Conservation (phyloP, 257 asterid species). For the Asclepias syriaca region DNA sequence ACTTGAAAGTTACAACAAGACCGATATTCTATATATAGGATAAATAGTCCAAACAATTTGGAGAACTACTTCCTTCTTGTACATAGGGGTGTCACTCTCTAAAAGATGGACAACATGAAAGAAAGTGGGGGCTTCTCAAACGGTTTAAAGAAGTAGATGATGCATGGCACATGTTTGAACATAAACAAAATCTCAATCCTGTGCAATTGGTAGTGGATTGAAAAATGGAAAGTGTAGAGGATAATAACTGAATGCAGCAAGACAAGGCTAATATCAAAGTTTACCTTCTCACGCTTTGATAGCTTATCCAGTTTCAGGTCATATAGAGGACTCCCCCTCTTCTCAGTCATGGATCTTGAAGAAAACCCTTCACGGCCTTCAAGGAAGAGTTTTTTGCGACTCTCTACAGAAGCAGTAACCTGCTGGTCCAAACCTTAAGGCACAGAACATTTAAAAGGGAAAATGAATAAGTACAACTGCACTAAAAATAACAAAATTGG, state of each 20-base stretch:
- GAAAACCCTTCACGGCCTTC: conserved; percentile 40
- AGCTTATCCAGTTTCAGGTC: conserved; percentile 63
- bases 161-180: not conserved
- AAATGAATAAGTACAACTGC: not conserved
- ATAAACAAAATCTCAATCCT: not conserved
- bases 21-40: not conserved
- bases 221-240: not conserved
- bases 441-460: not conserved
- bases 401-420: conserved; percentile 59
- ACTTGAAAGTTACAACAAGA: not conserved
- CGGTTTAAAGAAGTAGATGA: not conserved
- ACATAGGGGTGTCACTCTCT: not conserved
- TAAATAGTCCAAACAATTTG: not conserved
- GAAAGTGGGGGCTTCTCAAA: not conserved
- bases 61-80: not conserved
- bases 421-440: conserved; percentile 58
- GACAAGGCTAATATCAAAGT: not conserved
- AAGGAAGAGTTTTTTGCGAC: conserved; percentile 42
- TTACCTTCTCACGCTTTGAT: conserved; percentile 78
- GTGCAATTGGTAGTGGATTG: not conserved
- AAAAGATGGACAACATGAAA: not conserved
- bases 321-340: conserved; percentile 45
- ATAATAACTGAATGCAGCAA: not conserved
- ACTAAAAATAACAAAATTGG: not conserved
- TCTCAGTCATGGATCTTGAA: conserved; percentile 76